A percentile compares a stretch with the other conserved stretches of the same genome.
These are phyloP conservation scores for Boletus sp. DNA, from an alignment of 768 basidiomycete genomes.

Conservation along the genomic window DNA sequence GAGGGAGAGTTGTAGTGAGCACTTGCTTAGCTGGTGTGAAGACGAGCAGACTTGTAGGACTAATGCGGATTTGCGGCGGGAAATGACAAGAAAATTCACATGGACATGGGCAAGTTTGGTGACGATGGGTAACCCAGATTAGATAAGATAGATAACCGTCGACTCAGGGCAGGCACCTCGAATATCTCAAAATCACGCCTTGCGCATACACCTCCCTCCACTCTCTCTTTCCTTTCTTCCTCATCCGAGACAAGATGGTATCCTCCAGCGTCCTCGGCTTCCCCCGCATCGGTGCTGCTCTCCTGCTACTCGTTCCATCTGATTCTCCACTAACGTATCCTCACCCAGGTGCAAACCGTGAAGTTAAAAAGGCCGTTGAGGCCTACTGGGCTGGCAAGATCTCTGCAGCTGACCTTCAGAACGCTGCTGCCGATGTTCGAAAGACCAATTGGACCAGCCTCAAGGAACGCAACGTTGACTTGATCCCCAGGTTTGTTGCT, in stretches of 20 bases:
- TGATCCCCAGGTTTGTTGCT: conserved; percentile 76
- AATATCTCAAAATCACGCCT: conserved; percentile 29
- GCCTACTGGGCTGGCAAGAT: conserved; percentile 96
- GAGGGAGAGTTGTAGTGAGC: not conserved
- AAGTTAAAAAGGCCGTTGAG: conserved; percentile 97
- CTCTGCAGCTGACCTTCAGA: conserved; percentile 82
- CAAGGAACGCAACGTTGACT: conserved; percentile 83
- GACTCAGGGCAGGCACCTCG: conserved; percentile 34
- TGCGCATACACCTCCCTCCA: not conserved
- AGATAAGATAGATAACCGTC: conserved; percentile 21
- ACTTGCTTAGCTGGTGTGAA: conserved; percentile 5
- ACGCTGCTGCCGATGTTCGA: conserved; percentile 82
- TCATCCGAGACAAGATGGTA: conserved; percentile 56
- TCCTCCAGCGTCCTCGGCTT: conserved; percentile 85
- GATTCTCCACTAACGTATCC: conserved; percentile 1
- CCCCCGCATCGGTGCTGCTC: conserved; percentile 67
- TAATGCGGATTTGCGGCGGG: not conserved
- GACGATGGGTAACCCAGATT: conserved; percentile 13
- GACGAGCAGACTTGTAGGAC: not conserved
- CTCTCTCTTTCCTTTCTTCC: conserved; percentile 16
- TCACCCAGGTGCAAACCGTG: conserved; percentile 77
- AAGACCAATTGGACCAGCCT: conserved; percentile 85
- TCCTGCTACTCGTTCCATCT: not conserved
- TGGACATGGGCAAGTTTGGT: conserved; percentile 10
- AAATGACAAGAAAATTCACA: conserved; percentile 11